Evolutionary conservation across 2,329 filamentous ascomycete genomes (phyloP).

Genomic region (Diaporthe nobilis): DNA sequence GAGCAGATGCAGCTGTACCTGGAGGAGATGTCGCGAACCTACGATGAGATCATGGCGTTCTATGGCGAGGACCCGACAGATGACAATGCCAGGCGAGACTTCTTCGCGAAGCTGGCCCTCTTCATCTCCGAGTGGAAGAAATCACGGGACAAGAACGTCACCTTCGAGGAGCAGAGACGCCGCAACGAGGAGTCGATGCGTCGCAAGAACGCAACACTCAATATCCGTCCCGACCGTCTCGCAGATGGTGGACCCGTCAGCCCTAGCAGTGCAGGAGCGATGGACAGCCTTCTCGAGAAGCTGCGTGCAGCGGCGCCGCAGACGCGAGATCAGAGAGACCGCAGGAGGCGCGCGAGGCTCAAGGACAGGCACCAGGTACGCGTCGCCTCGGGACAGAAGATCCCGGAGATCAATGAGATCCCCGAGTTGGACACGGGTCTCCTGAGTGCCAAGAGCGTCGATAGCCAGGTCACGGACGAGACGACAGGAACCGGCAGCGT

Average conservation of each 20-base stretch:
- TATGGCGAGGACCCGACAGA: conserved; percentile 95
- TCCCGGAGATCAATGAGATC: conserved; percentile 80
- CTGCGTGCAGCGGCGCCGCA: conserved; percentile 93
- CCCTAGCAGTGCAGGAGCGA: conserved; percentile 85
- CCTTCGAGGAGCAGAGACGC: conserved; percentile 83
- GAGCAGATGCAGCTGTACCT: conserved; percentile 95
- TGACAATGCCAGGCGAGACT: conserved; percentile 93
- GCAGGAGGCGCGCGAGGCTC: conserved; percentile 86
- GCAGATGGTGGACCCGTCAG: conserved; percentile 68
- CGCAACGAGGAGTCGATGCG: conserved; percentile 94
- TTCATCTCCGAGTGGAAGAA: conserved; percentile 97
- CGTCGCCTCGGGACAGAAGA: conserved; percentile 88
- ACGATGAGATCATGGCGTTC: conserved; percentile 95
- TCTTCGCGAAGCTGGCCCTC: conserved; percentile 92
- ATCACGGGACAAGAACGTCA: conserved; percentile 92
- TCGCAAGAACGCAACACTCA: conserved; percentile 83
- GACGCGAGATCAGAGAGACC: conserved; percentile 88
- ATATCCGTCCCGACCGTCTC: conserved; percentile 63
- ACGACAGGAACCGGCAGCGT: conserved; percentile 69
- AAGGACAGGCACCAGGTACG: conserved; percentile 94
- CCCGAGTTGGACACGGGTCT: conserved; percentile 65
- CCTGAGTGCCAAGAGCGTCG: conserved; percentile 49
- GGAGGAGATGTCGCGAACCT: conserved; percentile 91
- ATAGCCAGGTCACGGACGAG: conserved; percentile 59
- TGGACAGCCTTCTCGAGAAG: conserved; percentile 97